Evolutionary conservation across 768 basidiomycete species (phyloP).

Genomic region (Gyrodon lividus): DNA sequence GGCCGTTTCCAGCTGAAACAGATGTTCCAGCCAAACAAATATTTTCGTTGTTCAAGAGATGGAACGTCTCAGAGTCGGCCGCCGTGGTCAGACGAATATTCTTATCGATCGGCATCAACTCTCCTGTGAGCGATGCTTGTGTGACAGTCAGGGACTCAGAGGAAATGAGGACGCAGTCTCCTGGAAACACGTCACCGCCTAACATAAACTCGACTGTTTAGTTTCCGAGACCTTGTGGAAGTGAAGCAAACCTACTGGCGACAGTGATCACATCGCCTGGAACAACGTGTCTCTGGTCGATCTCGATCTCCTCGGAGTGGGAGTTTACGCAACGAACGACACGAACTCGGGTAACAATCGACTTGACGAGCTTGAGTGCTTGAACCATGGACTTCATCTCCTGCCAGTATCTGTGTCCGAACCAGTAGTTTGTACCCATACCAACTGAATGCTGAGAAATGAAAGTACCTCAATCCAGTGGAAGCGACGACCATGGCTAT

Average conservation of each 20-base stretch:
- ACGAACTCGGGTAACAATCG: constrained; percentile 33
- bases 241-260: constrained; percentile 22
- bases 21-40: constrained; percentile 36
- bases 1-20: constrained; percentile 33
- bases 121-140: constrained; percentile 37
- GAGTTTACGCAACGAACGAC: constrained; percentile 28
- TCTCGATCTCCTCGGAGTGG: constrained; percentile 24
- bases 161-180: constrained; percentile 34
- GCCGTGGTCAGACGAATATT: constrained; percentile 12
- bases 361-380: constrained; percentile 33
- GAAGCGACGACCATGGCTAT: constrained; percentile 37
- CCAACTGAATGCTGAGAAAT: background rate
- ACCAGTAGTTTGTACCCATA: background rate
- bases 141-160: constrained; percentile 34
- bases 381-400: constrained; percentile 35
- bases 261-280: constrained; percentile 33
- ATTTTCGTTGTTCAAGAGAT: constrained; percentile 33
- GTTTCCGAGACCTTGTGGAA: background rate
- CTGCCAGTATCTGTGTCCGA: constrained; percentile 29
- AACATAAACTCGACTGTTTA: background rate
- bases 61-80: constrained; percentile 19
- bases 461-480: constrained; percentile 28
- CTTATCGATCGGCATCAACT: constrained; percentile 37
- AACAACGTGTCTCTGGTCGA: constrained; percentile 32
- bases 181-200: constrained; percentile 38